Conservation (phyloP, 78 protist genomes). For the Dictyostelium citrinum region DNA sequence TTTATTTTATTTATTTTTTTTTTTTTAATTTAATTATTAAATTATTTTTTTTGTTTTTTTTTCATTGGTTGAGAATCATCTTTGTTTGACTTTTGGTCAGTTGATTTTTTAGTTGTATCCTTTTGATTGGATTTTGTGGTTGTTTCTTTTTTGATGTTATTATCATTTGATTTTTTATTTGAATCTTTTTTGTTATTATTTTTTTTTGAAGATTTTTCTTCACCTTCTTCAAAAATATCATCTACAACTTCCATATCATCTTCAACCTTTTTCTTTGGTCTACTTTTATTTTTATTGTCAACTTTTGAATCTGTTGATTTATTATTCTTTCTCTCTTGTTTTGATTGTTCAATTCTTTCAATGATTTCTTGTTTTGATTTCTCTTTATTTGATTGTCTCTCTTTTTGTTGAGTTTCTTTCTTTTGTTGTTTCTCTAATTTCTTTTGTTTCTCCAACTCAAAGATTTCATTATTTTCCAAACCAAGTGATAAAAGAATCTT, state of each 20-base stretch:
- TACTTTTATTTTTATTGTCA: conserved; percentile 52
- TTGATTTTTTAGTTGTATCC: background rate
- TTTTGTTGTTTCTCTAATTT: conserved; percentile 8
- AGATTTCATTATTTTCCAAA: conserved; percentile 9
- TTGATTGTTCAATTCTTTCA: conserved; percentile 39
- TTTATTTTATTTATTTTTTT: background rate
- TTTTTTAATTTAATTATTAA: background rate
- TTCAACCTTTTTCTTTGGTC: conserved; percentile 42
- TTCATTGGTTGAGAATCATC: conserved; percentile 4
- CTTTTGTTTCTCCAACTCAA: conserved; percentile 18
- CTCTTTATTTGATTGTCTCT: background rate
- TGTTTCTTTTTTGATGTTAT: background rate
- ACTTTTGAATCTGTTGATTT: conserved; percentile 37
- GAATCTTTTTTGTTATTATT: background rate
- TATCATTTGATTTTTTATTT: background rate
- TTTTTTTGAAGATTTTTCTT: background rate
- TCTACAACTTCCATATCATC: conserved; percentile 35
- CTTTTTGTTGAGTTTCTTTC: background rate
- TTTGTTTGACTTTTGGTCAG: background rate
- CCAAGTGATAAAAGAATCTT: background rate
- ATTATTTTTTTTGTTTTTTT: background rate
- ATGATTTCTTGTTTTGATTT: background rate
- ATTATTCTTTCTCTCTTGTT: background rate
- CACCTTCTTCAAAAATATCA: background rate
- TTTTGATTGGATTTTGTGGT: background rate